Evolutionary conservation across 2,329 filamentous ascomycete genomes (phyloP).

Genomic region (Acrocalymma vagum): DNA sequence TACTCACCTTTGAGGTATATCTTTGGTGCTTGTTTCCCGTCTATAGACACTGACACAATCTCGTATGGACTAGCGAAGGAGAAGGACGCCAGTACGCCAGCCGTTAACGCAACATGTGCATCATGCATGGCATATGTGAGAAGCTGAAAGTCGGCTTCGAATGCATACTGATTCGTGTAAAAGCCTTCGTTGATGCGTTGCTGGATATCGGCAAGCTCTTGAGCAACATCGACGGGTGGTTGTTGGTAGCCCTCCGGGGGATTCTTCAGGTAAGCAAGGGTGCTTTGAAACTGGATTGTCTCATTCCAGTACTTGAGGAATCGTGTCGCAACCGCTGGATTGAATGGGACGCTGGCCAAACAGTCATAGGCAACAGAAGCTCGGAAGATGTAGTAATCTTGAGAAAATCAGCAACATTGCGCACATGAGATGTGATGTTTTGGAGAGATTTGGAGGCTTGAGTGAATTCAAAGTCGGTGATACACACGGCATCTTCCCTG

Average conservation of each 20-base stretch:
- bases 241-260: conserved; percentile 52
- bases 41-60: conserved; percentile 28
- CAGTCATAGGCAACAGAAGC: conserved; percentile 48
- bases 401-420: too few relatives aligned
- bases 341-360: conserved; percentile 54
- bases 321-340: conserved; percentile 49
- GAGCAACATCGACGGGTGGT: conserved; percentile 41
- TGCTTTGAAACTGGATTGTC: conserved; percentile 54
- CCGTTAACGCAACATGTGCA: conserved; percentile 33
- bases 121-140: conserved; percentile 41
- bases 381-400: conserved; percentile 3
- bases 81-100: conserved; percentile 32
- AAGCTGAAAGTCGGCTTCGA: conserved; percentile 44
- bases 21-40: conserved; percentile 33
- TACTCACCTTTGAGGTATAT: conserved; percentile 38
- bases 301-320: conserved; percentile 56
- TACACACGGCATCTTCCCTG: too few relatives aligned
- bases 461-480: too few relatives aligned
- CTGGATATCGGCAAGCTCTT: conserved; percentile 32
- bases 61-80: conserved; percentile 28
- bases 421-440: too few relatives aligned
- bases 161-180: conserved; percentile 47
- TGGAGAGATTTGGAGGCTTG: too few relatives aligned
- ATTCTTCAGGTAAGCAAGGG: conserved; percentile 49
- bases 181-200: conserved; percentile 18